Evolutionary conservation across 345 rosid species (phyloP).

Genomic region (Kandelia obovata): DNA sequence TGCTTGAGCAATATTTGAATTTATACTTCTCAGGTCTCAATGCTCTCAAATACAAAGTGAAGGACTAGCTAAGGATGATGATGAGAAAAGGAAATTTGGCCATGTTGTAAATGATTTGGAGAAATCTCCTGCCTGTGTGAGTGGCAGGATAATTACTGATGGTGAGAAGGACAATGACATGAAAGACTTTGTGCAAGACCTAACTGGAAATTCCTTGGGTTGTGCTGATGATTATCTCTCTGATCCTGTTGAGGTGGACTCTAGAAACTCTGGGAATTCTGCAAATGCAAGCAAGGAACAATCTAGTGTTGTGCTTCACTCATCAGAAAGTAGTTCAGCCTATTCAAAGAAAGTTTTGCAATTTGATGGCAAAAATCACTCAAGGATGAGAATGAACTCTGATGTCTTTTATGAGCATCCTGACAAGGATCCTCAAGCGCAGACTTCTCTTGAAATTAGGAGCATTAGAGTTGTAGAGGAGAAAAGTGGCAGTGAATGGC

Average conservation of each 20-base stretch:
- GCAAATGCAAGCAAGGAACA: conserved; percentile 15
- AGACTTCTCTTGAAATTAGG: conserved; percentile 10
- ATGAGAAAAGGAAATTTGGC: conserved; percentile 9
- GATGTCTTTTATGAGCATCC: conserved; percentile 8
- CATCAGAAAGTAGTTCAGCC: conserved; percentile 14
- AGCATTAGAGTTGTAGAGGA: conserved; percentile 15
- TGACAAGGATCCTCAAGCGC: conserved; percentile 22
- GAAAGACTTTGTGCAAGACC: conserved; percentile 18
- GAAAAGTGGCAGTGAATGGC: conserved; percentile 4
- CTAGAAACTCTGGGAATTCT: conserved; percentile 26
- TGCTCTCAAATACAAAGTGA: conserved; percentile 17
- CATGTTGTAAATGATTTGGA: conserved; percentile 14
- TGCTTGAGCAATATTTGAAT: conserved; percentile 9
- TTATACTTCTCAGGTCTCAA: conserved; percentile 32
- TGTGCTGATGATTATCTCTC: conserved; percentile 41
- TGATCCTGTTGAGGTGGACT: conserved; percentile 35
- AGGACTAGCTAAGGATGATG: conserved; percentile 14
- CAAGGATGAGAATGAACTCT: conserved; percentile 10
- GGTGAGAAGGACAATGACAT: conserved; percentile 18
- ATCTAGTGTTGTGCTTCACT: conserved; percentile 17
- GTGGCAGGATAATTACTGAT: conserved; percentile 9
- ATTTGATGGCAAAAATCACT: conserved; percentile 13
- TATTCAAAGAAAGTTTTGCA: conserved; percentile 11
- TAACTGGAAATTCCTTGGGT: conserved; percentile 32
- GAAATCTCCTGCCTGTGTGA: conserved; percentile 12